Base-by-base conservation (phyloP, 2,329 filamentous ascomycete genomes). In the Nigrograna mackinnonii region DNA sequence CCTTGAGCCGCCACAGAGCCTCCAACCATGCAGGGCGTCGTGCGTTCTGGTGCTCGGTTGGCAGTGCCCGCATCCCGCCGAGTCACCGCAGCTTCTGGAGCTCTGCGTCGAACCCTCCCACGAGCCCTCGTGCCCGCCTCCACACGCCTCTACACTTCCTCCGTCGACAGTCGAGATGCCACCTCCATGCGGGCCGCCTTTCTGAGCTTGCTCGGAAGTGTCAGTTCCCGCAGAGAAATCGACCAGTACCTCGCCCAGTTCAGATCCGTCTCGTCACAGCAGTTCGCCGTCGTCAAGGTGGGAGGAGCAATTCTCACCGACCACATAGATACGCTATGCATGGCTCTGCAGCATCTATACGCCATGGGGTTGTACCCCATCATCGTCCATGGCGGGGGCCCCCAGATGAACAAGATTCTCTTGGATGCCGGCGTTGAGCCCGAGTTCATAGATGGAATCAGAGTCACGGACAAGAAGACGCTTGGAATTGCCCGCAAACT, bases 171-270 rank as follows among this genome's bases (percentile, higher is more conserved):
- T 54, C 60, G 48, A 28, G 54, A 59, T 54, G 52, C 54, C 31
- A 53, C 54, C 16, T 67, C 65, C 41, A 65, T 66, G 47, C 68
- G 68, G 39, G 86, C 86, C 35, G 91, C 90, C 41, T 90, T 95
- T 51, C 86, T 95, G 62, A 89, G 92, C 74, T 82, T 96, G 46
- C 80, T 97, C 57, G 95, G 90, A 76, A 96, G 92, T 73, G 95
- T 97, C 68, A 92, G 91, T 49, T 96, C 91, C 50, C 95, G 95
- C 80, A 81, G 92, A 48, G 92, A 99, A 76, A 90, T 95, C 51
- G 89, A 96, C 77, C 92, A 97, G 72, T 97, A 97, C 72, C 85
- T 97, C 46, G 94, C 91, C 55, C 91, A 97, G 69, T 99, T 99
- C 79, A 94, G 87, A 57, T 96, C 91, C 22, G 91, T 96, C 49